These are phyloP conservation scores for Brassica rapa DNA, from an alignment of 345 rosid genomes.

Conservation along the genomic window DNA sequence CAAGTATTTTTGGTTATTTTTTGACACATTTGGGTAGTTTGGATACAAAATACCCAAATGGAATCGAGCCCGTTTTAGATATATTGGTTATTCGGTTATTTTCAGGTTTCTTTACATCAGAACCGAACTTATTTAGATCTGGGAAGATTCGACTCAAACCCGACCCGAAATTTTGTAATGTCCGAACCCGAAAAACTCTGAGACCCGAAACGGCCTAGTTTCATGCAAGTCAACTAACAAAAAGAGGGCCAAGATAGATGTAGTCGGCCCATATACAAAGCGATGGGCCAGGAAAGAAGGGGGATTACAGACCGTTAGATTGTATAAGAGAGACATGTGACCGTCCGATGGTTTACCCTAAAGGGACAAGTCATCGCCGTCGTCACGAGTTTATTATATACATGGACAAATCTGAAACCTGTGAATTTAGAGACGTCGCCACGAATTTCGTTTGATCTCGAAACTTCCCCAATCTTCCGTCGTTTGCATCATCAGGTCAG, in stretches of 20 bases:
- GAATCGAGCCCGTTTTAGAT: too few species aligned
- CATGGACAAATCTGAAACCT: background rate
- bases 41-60: too few species aligned
- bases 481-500: conserved; percentile 14
- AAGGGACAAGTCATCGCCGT: conserved; percentile 34
- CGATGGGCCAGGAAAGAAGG: background rate
- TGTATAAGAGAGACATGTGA: background rate
- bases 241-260: background rate
- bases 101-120: too few species aligned
- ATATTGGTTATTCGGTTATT: too few species aligned
- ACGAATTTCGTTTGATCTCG: background rate
- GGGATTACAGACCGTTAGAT: background rate
- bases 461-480: background rate
- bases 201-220: too few species aligned
- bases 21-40: too few species aligned
- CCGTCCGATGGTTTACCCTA: background rate
- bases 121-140: too few species aligned
- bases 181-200: too few species aligned
- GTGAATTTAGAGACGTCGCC: background rate
- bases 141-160: too few species aligned
- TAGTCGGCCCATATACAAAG: background rate
- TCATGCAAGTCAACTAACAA: too few species aligned
- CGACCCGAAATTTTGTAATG: too few species aligned
- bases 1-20: too few species aligned
- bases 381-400: background rate